A percentile compares a stretch with the other conserved stretches of the same genome.
Conservation (phyloP, 108 stramenopile species). For the Cyclostephanos tholiformis region DNA sequence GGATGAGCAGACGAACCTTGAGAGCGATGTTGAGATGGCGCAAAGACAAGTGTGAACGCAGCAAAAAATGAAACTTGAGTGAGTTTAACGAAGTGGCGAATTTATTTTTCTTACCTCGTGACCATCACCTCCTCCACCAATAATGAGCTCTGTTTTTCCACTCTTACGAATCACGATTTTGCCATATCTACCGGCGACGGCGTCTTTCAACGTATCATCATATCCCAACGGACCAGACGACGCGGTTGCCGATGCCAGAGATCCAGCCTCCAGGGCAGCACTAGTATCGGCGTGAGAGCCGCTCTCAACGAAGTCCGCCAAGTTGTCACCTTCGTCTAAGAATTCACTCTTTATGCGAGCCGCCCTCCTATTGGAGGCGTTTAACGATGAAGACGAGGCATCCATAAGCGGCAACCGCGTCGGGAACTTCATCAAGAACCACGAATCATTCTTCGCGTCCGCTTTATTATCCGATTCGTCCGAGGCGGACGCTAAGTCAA, state of each 20-base stretch:
- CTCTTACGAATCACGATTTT: slow-evolving; percentile 80
- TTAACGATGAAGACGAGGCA: slow-evolving; percentile 11
- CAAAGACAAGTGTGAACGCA: neutral
- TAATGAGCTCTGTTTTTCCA: slow-evolving; percentile 75
- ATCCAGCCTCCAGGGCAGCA: neutral
- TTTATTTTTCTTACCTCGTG: slow-evolving; percentile 52
- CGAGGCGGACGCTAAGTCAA: slow-evolving; percentile 25
- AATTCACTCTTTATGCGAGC: slow-evolving; percentile 41
- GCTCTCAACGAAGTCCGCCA: slow-evolving; percentile 33
- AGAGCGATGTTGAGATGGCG: neutral
- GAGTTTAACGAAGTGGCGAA: neutral
- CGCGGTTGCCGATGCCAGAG: neutral
- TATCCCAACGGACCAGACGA: slow-evolving; percentile 40
- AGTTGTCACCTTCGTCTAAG: slow-evolving; percentile 15
- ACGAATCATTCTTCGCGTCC: slow-evolving; percentile 27
- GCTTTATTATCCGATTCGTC: slow-evolving; percentile 11
- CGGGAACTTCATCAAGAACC: slow-evolving; percentile 55
- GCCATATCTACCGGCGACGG: slow-evolving; percentile 71
- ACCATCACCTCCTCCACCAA: slow-evolving; percentile 58
- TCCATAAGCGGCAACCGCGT: slow-evolving; percentile 52
- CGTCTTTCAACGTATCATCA: slow-evolving; percentile 68
- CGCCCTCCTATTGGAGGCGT: slow-evolving; percentile 5
- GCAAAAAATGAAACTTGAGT: neutral
- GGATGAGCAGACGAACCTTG: slow-evolving; percentile 69
- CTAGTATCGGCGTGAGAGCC: slow-evolving; percentile 7